These are phyloP conservation scores for Pseudoturritis turrita DNA, from an alignment of 345 rosid species.

Conservation along the genomic window DNA sequence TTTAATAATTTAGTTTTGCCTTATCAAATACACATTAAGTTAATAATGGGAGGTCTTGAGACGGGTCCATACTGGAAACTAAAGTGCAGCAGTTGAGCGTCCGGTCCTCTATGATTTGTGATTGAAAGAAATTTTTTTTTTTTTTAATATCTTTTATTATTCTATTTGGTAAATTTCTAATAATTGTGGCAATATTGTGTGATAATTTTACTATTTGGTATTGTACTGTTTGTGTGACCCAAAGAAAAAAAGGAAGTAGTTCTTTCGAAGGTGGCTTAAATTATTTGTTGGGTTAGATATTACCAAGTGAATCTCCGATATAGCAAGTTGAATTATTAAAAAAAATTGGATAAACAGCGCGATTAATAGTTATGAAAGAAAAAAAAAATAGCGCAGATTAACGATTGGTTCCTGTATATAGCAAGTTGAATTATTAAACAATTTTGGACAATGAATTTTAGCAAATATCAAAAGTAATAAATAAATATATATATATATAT, in stretches of 20 bases:
- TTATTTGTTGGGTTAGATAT: not conserved
- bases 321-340: not conserved
- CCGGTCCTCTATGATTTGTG: constrained; percentile 32
- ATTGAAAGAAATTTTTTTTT: not conserved
- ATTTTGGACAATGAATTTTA: not conserved
- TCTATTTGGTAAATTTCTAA: not conserved
- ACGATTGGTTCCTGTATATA: no score
- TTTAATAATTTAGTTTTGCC: not conserved
- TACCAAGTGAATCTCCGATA: not conserved
- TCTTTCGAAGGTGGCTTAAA: not conserved
- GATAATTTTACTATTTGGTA: constrained; percentile 6
- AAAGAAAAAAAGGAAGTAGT: not conserved
- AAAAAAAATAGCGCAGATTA: no score
- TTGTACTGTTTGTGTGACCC: constrained; percentile 11
- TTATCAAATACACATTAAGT: constrained; percentile 5
- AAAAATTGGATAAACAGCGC: no score
- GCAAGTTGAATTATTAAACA: not conserved
- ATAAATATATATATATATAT: no score
- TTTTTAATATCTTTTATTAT: not conserved
- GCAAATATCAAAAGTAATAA: not conserved
- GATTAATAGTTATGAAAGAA: no score
- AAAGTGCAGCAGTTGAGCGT: constrained; percentile 28
- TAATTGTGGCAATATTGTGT: constrained; percentile 18
- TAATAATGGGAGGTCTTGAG: constrained; percentile 30
- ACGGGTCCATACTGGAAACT: constrained; percentile 30